Conservation (phyloP, 2,329 filamentous ascomycete species). For the Parastagonospora avenae region DNA sequence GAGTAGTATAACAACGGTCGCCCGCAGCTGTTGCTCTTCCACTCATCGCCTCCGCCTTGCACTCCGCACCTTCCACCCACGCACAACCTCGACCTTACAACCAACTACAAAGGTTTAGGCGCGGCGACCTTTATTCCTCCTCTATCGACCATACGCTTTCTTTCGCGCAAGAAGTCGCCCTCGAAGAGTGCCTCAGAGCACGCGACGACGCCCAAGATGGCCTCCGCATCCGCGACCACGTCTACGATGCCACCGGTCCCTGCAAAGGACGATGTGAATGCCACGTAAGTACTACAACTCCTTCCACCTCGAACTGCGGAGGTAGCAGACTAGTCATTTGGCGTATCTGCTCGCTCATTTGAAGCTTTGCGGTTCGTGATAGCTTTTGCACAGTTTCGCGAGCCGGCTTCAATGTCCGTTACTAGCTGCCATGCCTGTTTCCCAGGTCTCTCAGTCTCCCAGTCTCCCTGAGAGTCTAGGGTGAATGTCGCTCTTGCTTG, state of each 20-base stretch:
- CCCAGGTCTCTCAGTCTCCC: not conserved
- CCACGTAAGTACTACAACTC: slow-evolving; percentile 58
- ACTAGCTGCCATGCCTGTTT: not conserved
- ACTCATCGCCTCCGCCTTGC: slow-evolving; percentile 8
- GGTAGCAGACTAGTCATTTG: too few relatives aligned
- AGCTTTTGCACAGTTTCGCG: not conserved
- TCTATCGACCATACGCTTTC: slow-evolving; percentile 29
- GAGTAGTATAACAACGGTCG: slow-evolving; percentile 5
- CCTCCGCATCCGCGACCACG: slow-evolving; percentile 35
- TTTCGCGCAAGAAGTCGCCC: slow-evolving; percentile 41
- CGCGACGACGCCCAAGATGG: slow-evolving; percentile 38
- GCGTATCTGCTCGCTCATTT: too few relatives aligned
- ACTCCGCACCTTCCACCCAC: slow-evolving; percentile 3
- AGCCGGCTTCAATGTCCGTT: too few relatives aligned
- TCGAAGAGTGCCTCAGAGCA: slow-evolving; percentile 41
- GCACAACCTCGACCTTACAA: slow-evolving; percentile 1
- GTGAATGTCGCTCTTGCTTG: not conserved
- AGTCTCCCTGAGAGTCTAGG: not conserved
- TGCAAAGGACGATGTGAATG: slow-evolving; percentile 63
- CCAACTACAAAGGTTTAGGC: not conserved
- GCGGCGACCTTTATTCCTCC: slow-evolving; percentile 7
- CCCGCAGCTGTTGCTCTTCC: slow-evolving; percentile 8
- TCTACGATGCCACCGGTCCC: slow-evolving; percentile 51
- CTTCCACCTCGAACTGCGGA: too few relatives aligned
- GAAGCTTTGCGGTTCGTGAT: not conserved